These are phyloP conservation scores for Tausonia pullulans DNA, from an alignment of 1,284 basidiomycete genomes.

Conservation along the genomic window DNA sequence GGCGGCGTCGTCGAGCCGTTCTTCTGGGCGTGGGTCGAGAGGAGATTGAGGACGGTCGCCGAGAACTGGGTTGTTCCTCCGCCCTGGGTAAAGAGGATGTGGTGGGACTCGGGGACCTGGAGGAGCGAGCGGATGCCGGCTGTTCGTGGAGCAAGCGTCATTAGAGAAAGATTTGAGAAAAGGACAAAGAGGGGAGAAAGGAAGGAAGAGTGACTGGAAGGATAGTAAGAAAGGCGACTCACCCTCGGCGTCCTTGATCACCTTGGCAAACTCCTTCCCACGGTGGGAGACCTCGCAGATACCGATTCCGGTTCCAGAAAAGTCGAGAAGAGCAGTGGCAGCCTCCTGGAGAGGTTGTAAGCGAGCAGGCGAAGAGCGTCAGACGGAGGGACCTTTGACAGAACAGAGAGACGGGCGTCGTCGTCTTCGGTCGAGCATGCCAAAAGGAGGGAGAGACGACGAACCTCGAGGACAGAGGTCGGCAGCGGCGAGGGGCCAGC, in stretches of 20 bases:
- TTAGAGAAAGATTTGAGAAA: background rate
- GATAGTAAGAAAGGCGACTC: slow-evolving; percentile 17
- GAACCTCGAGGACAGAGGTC: slow-evolving; percentile 53
- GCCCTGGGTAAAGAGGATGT: slow-evolving; percentile 81
- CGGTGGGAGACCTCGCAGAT: slow-evolving; percentile 90
- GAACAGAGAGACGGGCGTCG: background rate
- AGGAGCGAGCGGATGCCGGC: slow-evolving; percentile 61
- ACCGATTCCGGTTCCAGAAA: slow-evolving; percentile 77
- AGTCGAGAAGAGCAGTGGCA: slow-evolving; percentile 67
- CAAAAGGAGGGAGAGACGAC: background rate
- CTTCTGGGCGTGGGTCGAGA: slow-evolving; percentile 54
- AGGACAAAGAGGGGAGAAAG: background rate
- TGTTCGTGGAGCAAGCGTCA: slow-evolving; percentile 14
- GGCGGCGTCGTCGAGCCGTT: slow-evolving; percentile 42
- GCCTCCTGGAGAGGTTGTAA: slow-evolving; percentile 44
- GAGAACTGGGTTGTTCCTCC: slow-evolving; percentile 85
- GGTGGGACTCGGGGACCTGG: slow-evolving; percentile 67
- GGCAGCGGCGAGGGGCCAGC: slow-evolving; percentile 85
- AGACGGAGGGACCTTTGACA: background rate
- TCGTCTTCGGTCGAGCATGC: too few relatives aligned
- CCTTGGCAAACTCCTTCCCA: slow-evolving; percentile 70
- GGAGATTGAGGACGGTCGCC: slow-evolving; percentile 74
- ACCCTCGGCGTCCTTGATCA: slow-evolving; percentile 54
- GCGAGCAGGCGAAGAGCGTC: background rate
- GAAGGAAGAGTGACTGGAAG: background rate